Evolutionary conservation across 345 rosid genomes (phyloP), one percentile per base, ranked within the genome.

Genomic region (Acer negundo): DNA sequence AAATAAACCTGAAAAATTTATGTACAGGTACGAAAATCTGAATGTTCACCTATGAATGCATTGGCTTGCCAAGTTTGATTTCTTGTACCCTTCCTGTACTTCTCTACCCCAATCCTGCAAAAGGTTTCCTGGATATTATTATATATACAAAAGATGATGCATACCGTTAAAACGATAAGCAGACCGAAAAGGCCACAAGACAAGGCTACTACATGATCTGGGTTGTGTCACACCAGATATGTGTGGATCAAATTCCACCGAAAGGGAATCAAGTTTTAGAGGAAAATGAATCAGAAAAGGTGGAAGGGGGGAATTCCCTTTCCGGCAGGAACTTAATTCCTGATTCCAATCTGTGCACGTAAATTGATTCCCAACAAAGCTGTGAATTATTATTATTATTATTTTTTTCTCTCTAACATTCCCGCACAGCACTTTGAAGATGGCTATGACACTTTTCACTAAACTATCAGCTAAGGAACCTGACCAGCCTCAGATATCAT

Each of bases 21-120:
- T 2, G 24, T 16, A 1, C 2, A 68, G 12, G 6, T 12, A 26
- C 17, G 17, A 20, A 56, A 59, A 28, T 42, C 62, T 20, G 59
- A 62, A 44, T 67, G 9, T 65, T 15, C 65, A 96, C 99, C 97
- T 89, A 78, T 96, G 85, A 42, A 40, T 72, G 81, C 99, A 96
- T 80, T 96, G 99, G 86, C 78, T 82, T 51, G 93, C 90, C 63
- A 94, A 83, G 68, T 90, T 87, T 23, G 99, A 96, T 78, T 83
- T 80, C 80, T 91, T 92, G 91, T 82, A 96, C 10, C 97, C 97
- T 85, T 88, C 81, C 51, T 76, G 83, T 7, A 87, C 75, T 86
- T 92, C 99, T 79, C 31, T 51, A 51, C 61, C 19, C 98, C 99
- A 96, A 51, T 96, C 86, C 99, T 95, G 91, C 79, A 79, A 66